phyloP scores from a whole-genome alignment of 2,329 filamentous ascomycete species.

The Colletotrichum karsti region DNA sequence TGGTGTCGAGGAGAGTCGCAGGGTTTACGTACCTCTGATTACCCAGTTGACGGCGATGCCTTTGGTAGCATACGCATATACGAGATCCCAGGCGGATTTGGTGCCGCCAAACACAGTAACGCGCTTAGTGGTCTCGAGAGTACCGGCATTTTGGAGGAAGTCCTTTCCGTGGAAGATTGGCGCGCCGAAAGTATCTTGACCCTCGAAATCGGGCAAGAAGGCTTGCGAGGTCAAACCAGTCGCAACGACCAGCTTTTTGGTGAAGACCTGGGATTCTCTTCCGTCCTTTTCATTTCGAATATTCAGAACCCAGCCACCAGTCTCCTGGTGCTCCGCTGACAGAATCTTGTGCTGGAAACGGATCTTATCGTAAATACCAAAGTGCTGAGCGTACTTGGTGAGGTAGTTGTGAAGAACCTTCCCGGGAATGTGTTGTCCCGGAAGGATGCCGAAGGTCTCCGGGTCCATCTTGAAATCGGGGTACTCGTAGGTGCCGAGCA shows the following conservation, averaged over 20 bases:
- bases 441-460: constrained; percentile 56
- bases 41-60: constrained; percentile 68
- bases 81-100: constrained; percentile 73
- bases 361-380: constrained; percentile 49
- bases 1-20: not conserved
- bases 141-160: constrained; percentile 49
- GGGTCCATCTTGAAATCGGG: constrained; percentile 76
- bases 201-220: constrained; percentile 55
- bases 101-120: constrained; percentile 68
- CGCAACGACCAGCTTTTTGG: constrained; percentile 61
- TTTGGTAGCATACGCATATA: constrained; percentile 66
- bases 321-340: constrained; percentile 49
- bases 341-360: constrained; percentile 48
- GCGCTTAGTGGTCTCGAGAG: constrained; percentile 48
- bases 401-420: constrained; percentile 57
- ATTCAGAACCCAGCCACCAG: constrained; percentile 53
- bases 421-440: constrained; percentile 57
- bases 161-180: constrained; percentile 61
- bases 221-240: constrained; percentile 63
- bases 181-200: constrained; percentile 52
- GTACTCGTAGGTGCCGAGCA: constrained; percentile 77
- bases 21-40: constrained; percentile 57
- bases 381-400: constrained; percentile 51
- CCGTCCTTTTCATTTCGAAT: constrained; percentile 29
- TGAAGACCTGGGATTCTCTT: constrained; percentile 38